Conservation (phyloP, 345 rosid species). For the Trapa incisa region DNA sequence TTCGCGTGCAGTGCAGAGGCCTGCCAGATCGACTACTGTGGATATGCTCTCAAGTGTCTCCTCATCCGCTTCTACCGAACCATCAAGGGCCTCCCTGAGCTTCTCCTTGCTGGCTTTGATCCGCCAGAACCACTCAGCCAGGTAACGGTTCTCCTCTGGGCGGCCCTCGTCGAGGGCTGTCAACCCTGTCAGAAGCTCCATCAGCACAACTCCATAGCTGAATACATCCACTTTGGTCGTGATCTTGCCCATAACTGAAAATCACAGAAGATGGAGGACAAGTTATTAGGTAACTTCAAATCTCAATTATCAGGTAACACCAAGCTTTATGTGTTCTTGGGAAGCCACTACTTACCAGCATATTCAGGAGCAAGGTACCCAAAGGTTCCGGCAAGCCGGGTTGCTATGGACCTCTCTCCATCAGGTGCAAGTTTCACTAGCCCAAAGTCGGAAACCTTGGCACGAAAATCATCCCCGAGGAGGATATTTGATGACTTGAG, state of each 20-base stretch:
- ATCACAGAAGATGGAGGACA: neutral
- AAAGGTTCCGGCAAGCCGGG: conserved; percentile 47
- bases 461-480: conserved; percentile 32
- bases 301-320: too few relatives aligned
- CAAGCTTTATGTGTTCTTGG: neutral
- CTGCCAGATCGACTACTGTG: conserved; percentile 30
- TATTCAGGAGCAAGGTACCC: conserved; percentile 59
- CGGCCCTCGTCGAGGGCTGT: conserved; percentile 36
- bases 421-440: conserved; percentile 43
- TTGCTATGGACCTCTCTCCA: conserved; percentile 32
- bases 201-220: conserved; percentile 40
- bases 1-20: conserved; percentile 40
- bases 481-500: conserved; percentile 52
- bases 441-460: conserved; percentile 50
- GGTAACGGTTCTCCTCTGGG: conserved; percentile 33
- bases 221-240: conserved; percentile 41
- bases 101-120: conserved; percentile 28
- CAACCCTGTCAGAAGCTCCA: conserved; percentile 38
- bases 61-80: conserved; percentile 15
- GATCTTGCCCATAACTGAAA: conserved; percentile 42
- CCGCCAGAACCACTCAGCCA: conserved; percentile 44
- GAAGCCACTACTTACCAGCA: conserved; percentile 26
- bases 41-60: conserved; percentile 26
- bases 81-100: conserved; percentile 26
- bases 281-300: too few relatives aligned